These are phyloP conservation scores for Candida ficus DNA, from an alignment of 805 yeast genomes.

Conservation along the genomic window DNA sequence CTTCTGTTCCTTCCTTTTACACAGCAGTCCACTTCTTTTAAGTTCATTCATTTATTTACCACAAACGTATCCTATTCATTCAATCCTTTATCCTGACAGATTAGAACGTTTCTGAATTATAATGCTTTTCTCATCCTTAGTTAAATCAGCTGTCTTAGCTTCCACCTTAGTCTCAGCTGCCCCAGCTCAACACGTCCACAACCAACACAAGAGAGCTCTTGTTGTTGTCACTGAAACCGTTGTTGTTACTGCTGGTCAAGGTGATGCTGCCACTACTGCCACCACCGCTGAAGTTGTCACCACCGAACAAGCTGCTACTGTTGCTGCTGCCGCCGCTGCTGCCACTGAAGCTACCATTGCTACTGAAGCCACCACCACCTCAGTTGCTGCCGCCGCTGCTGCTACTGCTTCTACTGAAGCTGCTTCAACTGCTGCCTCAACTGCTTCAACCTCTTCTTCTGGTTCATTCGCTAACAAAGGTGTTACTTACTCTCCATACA, in stretches of 20 bases:
- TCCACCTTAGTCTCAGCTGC: slow-evolving; percentile 40
- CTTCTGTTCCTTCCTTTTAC: slow-evolving; percentile 30
- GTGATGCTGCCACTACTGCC: slow-evolving; percentile 24
- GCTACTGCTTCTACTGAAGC: slow-evolving; percentile 22
- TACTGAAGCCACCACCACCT: slow-evolving; percentile 24
- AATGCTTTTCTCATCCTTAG: slow-evolving; percentile 48
- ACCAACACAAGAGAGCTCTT: slow-evolving; percentile 51
- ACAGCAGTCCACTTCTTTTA: slow-evolving; percentile 20
- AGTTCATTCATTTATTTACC: slow-evolving; percentile 5
- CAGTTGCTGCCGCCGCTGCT: slow-evolving; percentile 30
- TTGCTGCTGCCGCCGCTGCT: slow-evolving; percentile 25
- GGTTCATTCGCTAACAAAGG: slow-evolving; percentile 48
- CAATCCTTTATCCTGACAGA: background rate
- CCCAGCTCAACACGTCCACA: slow-evolving; percentile 61
- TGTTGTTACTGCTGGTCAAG: slow-evolving; percentile 41
- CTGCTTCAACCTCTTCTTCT: too few species aligned
- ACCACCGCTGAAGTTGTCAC: slow-evolving; percentile 10
- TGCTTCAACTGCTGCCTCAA: slow-evolving; percentile 23
- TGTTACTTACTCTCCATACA: slow-evolving; percentile 79
- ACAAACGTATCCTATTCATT: background rate
- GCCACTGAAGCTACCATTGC: slow-evolving; percentile 24
- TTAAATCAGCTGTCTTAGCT: slow-evolving; percentile 34
- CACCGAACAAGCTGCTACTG: slow-evolving; percentile 11
- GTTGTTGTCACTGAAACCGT: slow-evolving; percentile 46
- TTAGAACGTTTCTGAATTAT: background rate